These are phyloP conservation scores for Mycena crocata DNA, from an alignment of 768 basidiomycete genomes.

Conservation along the genomic window DNA sequence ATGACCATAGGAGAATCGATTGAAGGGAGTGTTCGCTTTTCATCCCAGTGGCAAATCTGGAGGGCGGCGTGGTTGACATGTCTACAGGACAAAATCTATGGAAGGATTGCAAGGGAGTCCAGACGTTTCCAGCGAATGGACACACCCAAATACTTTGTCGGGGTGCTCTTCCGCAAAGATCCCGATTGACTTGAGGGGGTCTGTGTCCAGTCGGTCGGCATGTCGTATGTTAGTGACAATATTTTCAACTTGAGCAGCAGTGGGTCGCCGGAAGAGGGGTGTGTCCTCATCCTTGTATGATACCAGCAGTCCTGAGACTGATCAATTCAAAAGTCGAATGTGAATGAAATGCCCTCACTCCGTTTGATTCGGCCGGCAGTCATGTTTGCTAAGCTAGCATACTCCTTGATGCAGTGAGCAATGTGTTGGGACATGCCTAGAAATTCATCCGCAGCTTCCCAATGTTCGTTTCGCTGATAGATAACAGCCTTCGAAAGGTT, in stretches of 20 bases:
- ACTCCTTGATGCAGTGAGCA: slow-evolving; percentile 13
- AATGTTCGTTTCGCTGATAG: background rate
- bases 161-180: slow-evolving; percentile 6
- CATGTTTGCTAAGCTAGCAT: background rate
- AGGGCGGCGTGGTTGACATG: slow-evolving; percentile 9
- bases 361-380: slow-evolving; percentile 1
- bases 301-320: background rate
- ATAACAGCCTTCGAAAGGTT: background rate
- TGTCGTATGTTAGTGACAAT: slow-evolving; percentile 10
- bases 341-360: background rate
- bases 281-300: background rate
- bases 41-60: slow-evolving; percentile 15
- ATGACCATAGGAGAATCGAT: slow-evolving; percentile 4
- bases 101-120: background rate
- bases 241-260: slow-evolving; percentile 2
- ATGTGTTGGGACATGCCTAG: background rate
- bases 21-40: slow-evolving; percentile 11
- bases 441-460: background rate
- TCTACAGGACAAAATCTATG: slow-evolving; percentile 8
- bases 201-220: background rate
- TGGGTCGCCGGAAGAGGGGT: background rate
- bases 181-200: slow-evolving; percentile 3
- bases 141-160: slow-evolving; percentile 9
- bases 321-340: too few species aligned
- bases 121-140: too few species aligned